Evolutionary conservation across 495 filamentous ascomycete species (phyloP), one percentile per base, ranked within the genome.

Genomic region (Friedmanniomyces simplex): DNA sequence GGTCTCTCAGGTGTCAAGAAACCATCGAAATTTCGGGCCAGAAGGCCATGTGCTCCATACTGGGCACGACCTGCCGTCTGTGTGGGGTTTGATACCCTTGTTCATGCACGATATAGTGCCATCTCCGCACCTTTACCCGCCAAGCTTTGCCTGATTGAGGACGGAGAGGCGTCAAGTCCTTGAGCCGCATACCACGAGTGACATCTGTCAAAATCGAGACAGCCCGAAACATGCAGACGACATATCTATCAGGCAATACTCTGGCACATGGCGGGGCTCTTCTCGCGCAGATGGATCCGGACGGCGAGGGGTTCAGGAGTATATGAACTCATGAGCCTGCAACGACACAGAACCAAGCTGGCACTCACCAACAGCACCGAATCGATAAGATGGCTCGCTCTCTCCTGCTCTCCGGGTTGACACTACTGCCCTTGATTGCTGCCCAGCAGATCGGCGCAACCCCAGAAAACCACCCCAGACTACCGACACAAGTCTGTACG

Each of bases 401-500:
- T 10, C 6, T 52, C 26, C 5, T 7, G 13, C 30, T 52, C 16
- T 4, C 26, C 25, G 49, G 26, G 1, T 22, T 52, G 25, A 22
- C 49, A 3, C 26, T 36, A 2, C 49, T 52, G 3, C 49, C 49
- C 2, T 52, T 52, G 11, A 22, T 52, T 10, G 26, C 30, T 34
- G 64, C 66, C 25, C 69, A 71, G 57, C 59, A 65, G 14, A 58
- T 59, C 21, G 67, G 69, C 51, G 58, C 26, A 4, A 58, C 42
- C 8, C 42, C 60, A 7, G 69, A 69, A 57, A 43, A 48, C n/a
- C 67, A 71, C 46, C 67, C 69, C 16, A 56, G 56, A 43, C 55
- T 71, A 18, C 54, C 49, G 5, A 69, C 67, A 28, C 62, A 61
- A 57, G 59, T 61, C 26, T 71, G 69, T 59, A 68, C 69, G 1